Conservation (phyloP, 495 filamentous ascomycete species). For the Aspergillus asperescens region DNA sequence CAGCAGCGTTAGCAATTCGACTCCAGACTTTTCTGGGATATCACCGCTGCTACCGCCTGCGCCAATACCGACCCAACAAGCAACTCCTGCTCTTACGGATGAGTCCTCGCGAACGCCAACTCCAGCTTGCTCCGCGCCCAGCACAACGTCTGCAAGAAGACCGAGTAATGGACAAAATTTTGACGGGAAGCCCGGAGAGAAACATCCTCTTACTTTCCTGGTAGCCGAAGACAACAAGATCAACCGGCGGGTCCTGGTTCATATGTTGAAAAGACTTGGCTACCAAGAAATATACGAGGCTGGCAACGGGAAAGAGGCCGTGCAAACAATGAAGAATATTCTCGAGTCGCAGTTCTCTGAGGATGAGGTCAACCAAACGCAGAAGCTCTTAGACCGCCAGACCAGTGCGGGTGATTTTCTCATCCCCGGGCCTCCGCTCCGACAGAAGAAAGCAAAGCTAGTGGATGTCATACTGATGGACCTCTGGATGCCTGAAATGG, state of each 20-base stretch:
- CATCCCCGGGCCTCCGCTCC: conserved; percentile 13
- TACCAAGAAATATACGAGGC: conserved; percentile 63
- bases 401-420: conserved; percentile 6
- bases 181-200: conserved; percentile 48
- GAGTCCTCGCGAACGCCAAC: conserved; percentile 28
- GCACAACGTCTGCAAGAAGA: conserved; percentile 13
- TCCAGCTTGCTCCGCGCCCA: conserved; percentile 24
- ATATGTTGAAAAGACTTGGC: conserved; percentile 65
- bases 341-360: conserved; percentile 24
- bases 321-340: conserved; percentile 53
- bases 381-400: background rate
- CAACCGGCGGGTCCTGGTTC: conserved; percentile 68
- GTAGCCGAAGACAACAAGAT: conserved; percentile 79
- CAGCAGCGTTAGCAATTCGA: conserved; percentile 23
- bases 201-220: conserved; percentile 62
- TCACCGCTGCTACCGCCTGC: conserved; percentile 21
- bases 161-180: conserved; percentile 27
- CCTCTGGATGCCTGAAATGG: conserved; percentile 82
- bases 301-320: conserved; percentile 67
- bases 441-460: conserved; percentile 29
- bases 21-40: conserved; percentile 20
- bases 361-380: background rate
- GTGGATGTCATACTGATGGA: conserved; percentile 77
- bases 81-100: conserved; percentile 31
- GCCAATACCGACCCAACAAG: conserved; percentile 29